Conservation (phyloP, 2,329 filamentous ascomycete genomes). For the Chrysoporthe deuterocubensis region DNA sequence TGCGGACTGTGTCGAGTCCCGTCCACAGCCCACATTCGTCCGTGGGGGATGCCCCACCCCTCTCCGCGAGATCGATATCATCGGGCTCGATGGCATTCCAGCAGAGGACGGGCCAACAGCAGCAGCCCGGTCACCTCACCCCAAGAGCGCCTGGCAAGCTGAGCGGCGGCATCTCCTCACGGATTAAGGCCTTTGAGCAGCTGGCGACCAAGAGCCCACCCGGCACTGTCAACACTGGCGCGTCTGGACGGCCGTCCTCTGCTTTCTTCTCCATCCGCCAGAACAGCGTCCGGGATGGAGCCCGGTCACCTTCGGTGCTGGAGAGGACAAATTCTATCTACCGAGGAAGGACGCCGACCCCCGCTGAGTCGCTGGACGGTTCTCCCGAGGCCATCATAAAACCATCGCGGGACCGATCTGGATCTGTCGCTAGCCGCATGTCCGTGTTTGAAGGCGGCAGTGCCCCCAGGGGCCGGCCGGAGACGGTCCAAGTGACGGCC, state of each 20-base stretch:
- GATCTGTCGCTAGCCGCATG: slow-evolving; percentile 59
- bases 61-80: slow-evolving; percentile 57
- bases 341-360: slow-evolving; percentile 39
- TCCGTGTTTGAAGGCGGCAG: slow-evolving; percentile 58
- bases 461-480: slow-evolving; percentile 56
- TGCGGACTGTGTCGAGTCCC: slow-evolving; percentile 56
- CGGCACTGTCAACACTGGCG: slow-evolving; percentile 29
- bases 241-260: slow-evolving; percentile 50
- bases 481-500: slow-evolving; percentile 87
- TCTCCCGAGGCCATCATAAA: slow-evolving; percentile 48
- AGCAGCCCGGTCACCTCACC: slow-evolving; percentile 53
- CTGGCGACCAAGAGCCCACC: slow-evolving; percentile 54
- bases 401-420: slow-evolving; percentile 51
- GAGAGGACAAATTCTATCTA: slow-evolving; percentile 49
- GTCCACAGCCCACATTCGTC: slow-evolving; percentile 50
- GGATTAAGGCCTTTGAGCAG: slow-evolving; percentile 91
- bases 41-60: slow-evolving; percentile 51
- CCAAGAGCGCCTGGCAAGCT: slow-evolving; percentile 77
- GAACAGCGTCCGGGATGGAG: slow-evolving; percentile 47
- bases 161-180: slow-evolving; percentile 88
- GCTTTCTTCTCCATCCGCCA: slow-evolving; percentile 62
- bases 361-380: slow-evolving; percentile 48
- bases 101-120: slow-evolving; percentile 58
- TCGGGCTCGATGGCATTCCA: slow-evolving; percentile 57
- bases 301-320: slow-evolving; percentile 50